A percentile compares a stretch with the other conserved stretches of the same genome.
These are phyloP conservation scores for Cardamine occulta DNA, from an alignment of 345 rosid genomes.

Conservation along the genomic window DNA sequence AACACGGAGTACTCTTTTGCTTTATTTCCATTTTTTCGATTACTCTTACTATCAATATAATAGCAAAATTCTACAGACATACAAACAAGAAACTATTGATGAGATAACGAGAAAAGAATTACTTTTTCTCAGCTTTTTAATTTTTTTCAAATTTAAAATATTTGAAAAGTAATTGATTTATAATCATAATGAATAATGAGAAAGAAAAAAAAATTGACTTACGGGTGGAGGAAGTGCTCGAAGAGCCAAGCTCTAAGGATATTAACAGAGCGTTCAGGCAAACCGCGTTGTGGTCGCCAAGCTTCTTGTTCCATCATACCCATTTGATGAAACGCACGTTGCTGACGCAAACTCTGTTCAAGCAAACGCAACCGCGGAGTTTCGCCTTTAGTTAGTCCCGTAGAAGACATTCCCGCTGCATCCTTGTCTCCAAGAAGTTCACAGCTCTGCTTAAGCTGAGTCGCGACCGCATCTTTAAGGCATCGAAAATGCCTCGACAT, in stretches of 20 bases:
- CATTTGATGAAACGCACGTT: constrained; percentile 91
- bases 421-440: constrained; percentile 86
- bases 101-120: constrained; percentile 20
- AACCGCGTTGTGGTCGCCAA: constrained; percentile 95
- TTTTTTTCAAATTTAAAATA: neutral
- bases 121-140: constrained; percentile 24
- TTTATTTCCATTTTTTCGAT: constrained; percentile 60
- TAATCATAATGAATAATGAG: neutral
- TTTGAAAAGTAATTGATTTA: neutral
- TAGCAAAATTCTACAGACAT: constrained; percentile 35
- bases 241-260: constrained; percentile 96
- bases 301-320: constrained; percentile 98
- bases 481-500: constrained; percentile 98
- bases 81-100: constrained; percentile 13
- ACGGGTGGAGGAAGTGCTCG: constrained; percentile 99
- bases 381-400: constrained; percentile 91
- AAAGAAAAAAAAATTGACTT: constrained; percentile 45
- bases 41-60: constrained; percentile 40
- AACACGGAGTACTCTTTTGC: constrained; percentile 38
- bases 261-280: constrained; percentile 97
- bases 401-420: constrained; percentile 52
- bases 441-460: constrained; percentile 73
- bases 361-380: constrained; percentile 82
- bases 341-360: constrained; percentile 90
- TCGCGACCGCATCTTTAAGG: constrained; percentile 76